phyloP scores from a whole-genome alignment of 202 grass and related monocot species.

The Elaeis oleifera region DNA sequence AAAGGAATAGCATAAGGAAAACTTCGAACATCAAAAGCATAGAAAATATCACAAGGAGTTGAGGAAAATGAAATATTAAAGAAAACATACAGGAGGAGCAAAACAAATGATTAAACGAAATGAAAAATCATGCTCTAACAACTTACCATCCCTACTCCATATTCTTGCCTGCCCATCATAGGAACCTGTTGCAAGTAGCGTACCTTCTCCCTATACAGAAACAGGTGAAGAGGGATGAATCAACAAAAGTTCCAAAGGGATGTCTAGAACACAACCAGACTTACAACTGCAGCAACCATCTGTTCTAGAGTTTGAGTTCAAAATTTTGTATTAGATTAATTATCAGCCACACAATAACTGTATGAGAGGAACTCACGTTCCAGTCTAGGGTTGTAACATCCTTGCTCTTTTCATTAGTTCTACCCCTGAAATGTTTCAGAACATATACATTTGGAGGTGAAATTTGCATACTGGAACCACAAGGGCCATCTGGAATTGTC shows the following conservation, averaged over 20 bases:
- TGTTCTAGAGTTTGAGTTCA: no score
- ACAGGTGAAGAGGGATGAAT: constrained; percentile 11
- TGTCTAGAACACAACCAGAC: no score
- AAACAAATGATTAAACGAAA: no score
- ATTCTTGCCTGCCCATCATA: constrained; percentile 96
- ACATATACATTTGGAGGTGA: constrained; percentile 60
- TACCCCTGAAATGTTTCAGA: constrained; percentile 92
- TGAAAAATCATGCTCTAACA: no score
- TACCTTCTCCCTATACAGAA: constrained; percentile 62
- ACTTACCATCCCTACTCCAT: constrained; percentile 86
- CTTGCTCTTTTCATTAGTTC: constrained; percentile 94
- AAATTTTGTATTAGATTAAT: no score
- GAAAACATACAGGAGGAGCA: no score
- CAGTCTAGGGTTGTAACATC: constrained; percentile 98
- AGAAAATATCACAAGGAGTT: no score
- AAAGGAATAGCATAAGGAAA: no score
- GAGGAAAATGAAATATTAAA: no score
- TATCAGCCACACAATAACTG: no score
- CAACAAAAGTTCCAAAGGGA: not conserved
- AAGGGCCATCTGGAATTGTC: constrained; percentile 88
- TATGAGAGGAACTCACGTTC: constrained; percentile 42
- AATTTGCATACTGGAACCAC: constrained; percentile 47
- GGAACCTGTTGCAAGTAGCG: constrained; percentile 83
- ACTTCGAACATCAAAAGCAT: no score
- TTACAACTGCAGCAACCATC: no score